These are phyloP conservation scores for Aspergillus caelatus DNA, from an alignment of 2,329 filamentous ascomycete genomes.

Conservation along the genomic window DNA sequence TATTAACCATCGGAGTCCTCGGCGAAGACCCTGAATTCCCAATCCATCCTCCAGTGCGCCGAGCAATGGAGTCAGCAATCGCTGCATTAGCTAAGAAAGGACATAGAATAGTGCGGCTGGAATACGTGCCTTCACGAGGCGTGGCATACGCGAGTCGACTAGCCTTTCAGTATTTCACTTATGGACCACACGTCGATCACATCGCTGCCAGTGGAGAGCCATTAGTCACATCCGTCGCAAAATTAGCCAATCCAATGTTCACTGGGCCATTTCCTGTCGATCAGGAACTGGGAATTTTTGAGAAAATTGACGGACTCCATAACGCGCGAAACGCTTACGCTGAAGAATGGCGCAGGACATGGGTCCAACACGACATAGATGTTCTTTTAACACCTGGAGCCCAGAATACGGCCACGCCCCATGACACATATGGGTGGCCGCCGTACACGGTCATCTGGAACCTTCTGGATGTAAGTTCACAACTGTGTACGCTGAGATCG, in stretches of 20 bases:
- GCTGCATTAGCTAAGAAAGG: constrained; percentile 46
- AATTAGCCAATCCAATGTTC: constrained; percentile 24
- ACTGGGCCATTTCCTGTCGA: constrained; percentile 33
- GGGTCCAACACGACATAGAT: constrained; percentile 51
- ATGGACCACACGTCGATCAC: constrained; percentile 28
- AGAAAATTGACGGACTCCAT: constrained; percentile 49
- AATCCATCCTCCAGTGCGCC: constrained; percentile 55
- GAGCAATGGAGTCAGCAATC: constrained; percentile 48
- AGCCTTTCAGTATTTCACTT: constrained; percentile 46
- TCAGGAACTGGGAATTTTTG: constrained; percentile 32
- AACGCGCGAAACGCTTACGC: constrained; percentile 37
- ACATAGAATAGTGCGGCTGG: constrained; percentile 47
- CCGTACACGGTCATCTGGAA: constrained; percentile 56
- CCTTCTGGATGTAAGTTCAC: constrained; percentile 51
- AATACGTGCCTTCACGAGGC: constrained; percentile 31
- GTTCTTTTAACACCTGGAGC: constrained; percentile 54
- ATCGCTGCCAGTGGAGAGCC: constrained; percentile 49
- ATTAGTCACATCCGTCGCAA: constrained; percentile 44
- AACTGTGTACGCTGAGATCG: not conserved
- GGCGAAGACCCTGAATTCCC: constrained; percentile 52
- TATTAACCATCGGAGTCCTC: constrained; percentile 53
- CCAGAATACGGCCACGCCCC: constrained; percentile 54
- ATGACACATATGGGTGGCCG: constrained; percentile 48
- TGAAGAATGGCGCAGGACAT: constrained; percentile 46
- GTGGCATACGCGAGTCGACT: constrained; percentile 37